Conservation (phyloP, 2,329 filamentous ascomycete species). For the Xylariaceae sp. region DNA sequence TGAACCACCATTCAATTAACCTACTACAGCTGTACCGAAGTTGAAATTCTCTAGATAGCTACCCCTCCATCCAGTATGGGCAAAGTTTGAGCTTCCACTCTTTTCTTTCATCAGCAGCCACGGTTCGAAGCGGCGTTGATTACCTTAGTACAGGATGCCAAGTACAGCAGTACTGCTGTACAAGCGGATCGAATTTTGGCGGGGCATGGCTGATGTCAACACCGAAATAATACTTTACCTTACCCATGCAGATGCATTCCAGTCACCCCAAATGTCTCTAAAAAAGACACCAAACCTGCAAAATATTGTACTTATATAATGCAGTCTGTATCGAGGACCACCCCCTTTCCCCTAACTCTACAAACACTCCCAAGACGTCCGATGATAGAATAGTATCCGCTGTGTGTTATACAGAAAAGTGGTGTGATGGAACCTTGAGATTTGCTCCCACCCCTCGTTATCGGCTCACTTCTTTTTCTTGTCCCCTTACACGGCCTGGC, state of each 20-base stretch:
- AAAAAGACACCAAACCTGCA: neutral
- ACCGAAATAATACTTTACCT: slow-evolving; percentile 1
- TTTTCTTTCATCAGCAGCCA: neutral
- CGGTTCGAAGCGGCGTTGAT: neutral
- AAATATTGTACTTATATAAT: neutral
- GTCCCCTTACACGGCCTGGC: no score
- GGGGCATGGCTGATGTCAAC: slow-evolving; percentile 12
- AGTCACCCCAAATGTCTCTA: slow-evolving; percentile 6
- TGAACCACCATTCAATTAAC: no score
- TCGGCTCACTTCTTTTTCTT: no score
- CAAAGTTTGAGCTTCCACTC: neutral
- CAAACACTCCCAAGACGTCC: no score
- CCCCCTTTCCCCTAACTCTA: no score
- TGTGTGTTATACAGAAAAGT: no score
- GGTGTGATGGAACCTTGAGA: no score
- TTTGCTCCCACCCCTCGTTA: no score
- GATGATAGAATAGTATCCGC: no score
- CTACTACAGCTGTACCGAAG: no score
- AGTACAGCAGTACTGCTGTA: no score
- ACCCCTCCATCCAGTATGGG: neutral
- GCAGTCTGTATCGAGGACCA: no score
- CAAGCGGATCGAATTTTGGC: neutral
- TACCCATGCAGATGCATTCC: slow-evolving; percentile 6
- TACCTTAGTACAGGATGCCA: neutral
- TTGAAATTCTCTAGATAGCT: neutral